These are phyloP conservation scores for Macrotyloma uniflorum DNA, from an alignment of 306 rosid species.

Conservation along the genomic window DNA sequence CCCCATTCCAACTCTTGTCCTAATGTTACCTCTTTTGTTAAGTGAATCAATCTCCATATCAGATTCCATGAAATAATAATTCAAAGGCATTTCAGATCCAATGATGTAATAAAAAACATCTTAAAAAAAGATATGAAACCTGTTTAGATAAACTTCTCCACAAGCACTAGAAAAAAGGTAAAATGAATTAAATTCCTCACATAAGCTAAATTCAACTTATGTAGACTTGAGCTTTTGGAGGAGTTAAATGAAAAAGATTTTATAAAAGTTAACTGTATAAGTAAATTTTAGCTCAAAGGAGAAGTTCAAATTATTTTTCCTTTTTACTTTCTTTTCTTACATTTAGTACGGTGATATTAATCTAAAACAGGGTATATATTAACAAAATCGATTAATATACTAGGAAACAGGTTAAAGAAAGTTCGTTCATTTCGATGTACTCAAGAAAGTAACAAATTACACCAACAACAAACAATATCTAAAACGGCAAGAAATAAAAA, in stretches of 20 bases:
- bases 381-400: neutral
- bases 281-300: too few relatives aligned
- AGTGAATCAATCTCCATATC: neutral
- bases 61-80: neutral
- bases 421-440: neutral
- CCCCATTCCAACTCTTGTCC: neutral
- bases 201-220: neutral
- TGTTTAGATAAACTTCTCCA: neutral
- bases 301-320: neutral
- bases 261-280: neutral
- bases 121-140: neutral
- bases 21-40: neutral
- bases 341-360: neutral
- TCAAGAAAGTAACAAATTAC: neutral
- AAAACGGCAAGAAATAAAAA: neutral
- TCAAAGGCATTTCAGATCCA: neutral
- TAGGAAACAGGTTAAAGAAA: neutral
- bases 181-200: neutral
- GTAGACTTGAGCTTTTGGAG: neutral
- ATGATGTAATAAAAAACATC: neutral
- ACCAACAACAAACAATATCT: neutral
- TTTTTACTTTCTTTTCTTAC: too few relatives aligned
- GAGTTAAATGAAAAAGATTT: neutral
- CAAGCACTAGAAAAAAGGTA: neutral
- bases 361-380: neutral